Base-by-base conservation (phyloP, 2,329 filamentous ascomycete species). In the Bertia moriformis region DNA sequence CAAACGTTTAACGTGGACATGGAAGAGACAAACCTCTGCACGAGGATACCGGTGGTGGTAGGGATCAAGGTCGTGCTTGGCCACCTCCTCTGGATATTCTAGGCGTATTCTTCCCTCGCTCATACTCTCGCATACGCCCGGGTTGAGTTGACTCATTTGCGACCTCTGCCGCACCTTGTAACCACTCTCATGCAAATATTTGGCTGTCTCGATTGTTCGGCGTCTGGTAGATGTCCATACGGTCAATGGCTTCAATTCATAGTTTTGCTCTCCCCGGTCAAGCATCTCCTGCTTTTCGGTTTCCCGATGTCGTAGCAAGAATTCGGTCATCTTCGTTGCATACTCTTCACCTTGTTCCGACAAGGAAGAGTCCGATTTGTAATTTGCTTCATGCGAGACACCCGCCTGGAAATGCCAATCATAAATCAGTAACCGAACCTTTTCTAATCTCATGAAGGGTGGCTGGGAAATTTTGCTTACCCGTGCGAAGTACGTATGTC, bases 21-120 rank as follows among this genome's bases (percentile, higher is more conserved):
- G 19, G 20, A 24, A 24, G 10, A 18, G 17, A 42, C 53, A 51
- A 60, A 80, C 78, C 61, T 84, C 79, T 45, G 79, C 79, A 48
- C 79, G 63, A 15, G 80, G 80, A 50, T 83, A 85, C 40, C 80
- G 66, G 55, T 85, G 80, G 50, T 85, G 80, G 48, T 84, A 85
- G 4, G 80, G 80, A 55, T 85, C 80, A 38, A 70, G 61, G 45
- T 83, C 75, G 53, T 85, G 80, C 57, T 83, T 83, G 24, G 62
- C 59, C 5, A 83, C 75, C 52, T 85, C 80, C 2, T 82, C 73
- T 0, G 79, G 76, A 49, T 75, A 82, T 39, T 76, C 63, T 49
- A 67, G 55, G 39, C 74, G 67, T 45, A 85, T 82, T 35, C 62
- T 67, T 19, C 55, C 57, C 52, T 84, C 79, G 7, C 74, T 76